Base-by-base conservation (phyloP, 2,329 filamentous ascomycete genomes). In the Clonostachys chloroleuca region DNA sequence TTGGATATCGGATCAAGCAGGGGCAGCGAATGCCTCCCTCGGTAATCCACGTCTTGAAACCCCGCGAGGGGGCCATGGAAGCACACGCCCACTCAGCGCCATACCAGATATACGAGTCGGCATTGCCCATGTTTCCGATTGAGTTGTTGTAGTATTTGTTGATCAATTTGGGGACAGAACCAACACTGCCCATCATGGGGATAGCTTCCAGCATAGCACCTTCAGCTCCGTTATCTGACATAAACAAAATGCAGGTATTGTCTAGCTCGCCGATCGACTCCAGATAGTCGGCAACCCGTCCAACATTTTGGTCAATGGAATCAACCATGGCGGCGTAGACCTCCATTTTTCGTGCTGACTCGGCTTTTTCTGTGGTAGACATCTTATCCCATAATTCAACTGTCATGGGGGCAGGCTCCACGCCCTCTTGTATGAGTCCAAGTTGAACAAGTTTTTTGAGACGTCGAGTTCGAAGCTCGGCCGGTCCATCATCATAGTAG, bases 401-500 rank as follows among this genome's bases (percentile, higher is more conserved):
- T 6, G 30, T 17, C 10, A 70, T 59, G 10, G 39, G 39, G 5
- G 72, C 72, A 12, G 52, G 49, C 2, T 78, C 70, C 0, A 72
- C 71, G 48, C 78, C 73, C 17, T 30, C 9, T 10, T 8, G 16
- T 14, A 82, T 1, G 75, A 85, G 68, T 5, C 80, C 81, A 8
- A 83, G 66, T 13, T 80, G 71, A 52, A 79, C 80, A 42, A 84
- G 69, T 5, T 70, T 64, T 48, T 74, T 67, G 12, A 85, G 67
- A 5, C 81, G 72, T 49, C 71, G 68, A 48, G 71, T 56, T 3
- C 81, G 68, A 12, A 85, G 68, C 1, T 67, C 75, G 16, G 81
- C 76, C 1, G 81, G 81, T 0, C 82, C 81, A 5, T 81, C 77
- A 42, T 82, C 74, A 54, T 85, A 85, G 1, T 79, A 64, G n/a